Evolutionary conservation across 2,329 filamentous ascomycete species (phyloP), one percentile per base, ranked within the genome.

Genomic region (Didymella exigua): DNA sequence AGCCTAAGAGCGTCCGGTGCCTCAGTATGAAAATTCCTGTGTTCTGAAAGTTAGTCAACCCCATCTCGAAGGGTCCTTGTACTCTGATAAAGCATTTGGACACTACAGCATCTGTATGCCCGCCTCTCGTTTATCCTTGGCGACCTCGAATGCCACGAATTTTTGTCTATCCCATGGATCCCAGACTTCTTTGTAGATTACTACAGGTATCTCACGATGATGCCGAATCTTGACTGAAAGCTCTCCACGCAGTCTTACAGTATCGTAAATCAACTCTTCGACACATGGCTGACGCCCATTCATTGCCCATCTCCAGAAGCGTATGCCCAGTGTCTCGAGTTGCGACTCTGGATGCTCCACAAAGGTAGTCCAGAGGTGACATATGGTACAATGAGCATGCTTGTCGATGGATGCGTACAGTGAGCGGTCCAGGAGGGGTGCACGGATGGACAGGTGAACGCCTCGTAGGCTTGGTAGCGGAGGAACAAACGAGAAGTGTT

Each of bases 261-360:
- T 41, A 18, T 54, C 45, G 16, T 49, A 54, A 1, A 45, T 16
- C 4, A 49, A 5, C 6, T 49, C 38, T 23, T 44, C 27, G 1
- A 54, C 24, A 5, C 16, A n/a, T 10, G 38, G 44, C 3, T 16
- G 10, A 11, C 45, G 38, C 5, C 40, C 51, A 6, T 11, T 44
- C 36, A 38, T 38, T 14, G 57, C 51, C 58, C 53, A 59, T 21
- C 56, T 54, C 60, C 60, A 63, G 10, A 58, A 54, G 1, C 27
- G 38, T 18, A 63, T 23, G 10, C 36, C 53, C 10, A 60, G 41
- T 18, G 26, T 46, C 10, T 60, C 48, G 10, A 60, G 37, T 10
- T 46, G 30, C 5, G 36, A 44, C 2, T 43, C 16, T 26, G 37
- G 11, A 4, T 14, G n/a, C 10, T 37, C 38, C 10, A 16, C 19